A percentile compares a stretch with the other conserved stretches of the same genome.
Conservation (phyloP, 2,329 filamentous ascomycete genomes). For the Colletotrichum sp. region DNA sequence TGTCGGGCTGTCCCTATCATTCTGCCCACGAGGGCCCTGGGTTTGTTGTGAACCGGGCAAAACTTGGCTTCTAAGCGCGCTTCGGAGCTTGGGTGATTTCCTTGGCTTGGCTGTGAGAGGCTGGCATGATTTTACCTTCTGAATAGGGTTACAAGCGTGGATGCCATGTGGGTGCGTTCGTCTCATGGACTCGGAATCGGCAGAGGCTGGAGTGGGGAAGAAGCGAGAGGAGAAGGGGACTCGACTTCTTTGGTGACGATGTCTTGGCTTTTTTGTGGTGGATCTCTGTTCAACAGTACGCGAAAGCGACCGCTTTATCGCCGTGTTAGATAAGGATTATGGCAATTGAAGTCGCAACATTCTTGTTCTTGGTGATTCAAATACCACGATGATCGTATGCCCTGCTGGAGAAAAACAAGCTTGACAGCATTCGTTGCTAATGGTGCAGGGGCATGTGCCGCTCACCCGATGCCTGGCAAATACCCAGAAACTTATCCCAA, state of each 20-base stretch:
- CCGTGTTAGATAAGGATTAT: not conserved
- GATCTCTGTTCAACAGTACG: not conserved
- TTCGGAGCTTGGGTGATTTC: not conserved
- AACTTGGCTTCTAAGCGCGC: not conserved
- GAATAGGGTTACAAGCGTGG: not conserved
- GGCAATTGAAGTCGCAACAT: accelerated
- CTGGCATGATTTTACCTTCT: slow-evolving; percentile 3
- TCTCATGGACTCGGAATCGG: not conserved
- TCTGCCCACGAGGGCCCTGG: not conserved
- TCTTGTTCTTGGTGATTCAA: not conserved
- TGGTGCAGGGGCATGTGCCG: not conserved
- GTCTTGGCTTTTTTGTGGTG: not conserved
- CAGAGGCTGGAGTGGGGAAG: not conserved
- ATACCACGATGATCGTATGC: not conserved
- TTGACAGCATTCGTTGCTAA: not conserved
- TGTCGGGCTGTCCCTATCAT: slow-evolving; percentile 10
- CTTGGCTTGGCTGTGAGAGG: not conserved
- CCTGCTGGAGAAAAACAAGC: not conserved
- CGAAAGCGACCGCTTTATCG: not conserved
- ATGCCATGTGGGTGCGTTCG: not conserved
- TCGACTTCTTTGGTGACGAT: not conserved
- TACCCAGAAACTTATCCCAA: not conserved
- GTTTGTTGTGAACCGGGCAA: not conserved
- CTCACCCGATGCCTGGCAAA: not conserved
- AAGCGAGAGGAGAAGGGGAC: not conserved